Evolutionary conservation across 2,329 filamentous ascomycete genomes (phyloP).

Genomic region (Penicillium sp.): DNA sequence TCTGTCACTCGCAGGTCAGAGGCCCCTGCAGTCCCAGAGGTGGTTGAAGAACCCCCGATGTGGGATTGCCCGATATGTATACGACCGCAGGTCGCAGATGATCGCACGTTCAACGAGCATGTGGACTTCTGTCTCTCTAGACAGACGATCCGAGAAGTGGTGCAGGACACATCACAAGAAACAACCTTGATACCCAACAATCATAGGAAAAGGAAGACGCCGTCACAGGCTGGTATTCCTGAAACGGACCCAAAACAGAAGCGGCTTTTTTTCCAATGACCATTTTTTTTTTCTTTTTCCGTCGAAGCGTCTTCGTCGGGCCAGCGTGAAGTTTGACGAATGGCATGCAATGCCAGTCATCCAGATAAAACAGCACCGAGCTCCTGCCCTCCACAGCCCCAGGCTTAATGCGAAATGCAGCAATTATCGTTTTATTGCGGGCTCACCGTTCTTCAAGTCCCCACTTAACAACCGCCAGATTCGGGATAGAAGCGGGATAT

Average conservation of each 20-base stretch:
- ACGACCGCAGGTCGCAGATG: conserved; percentile 65
- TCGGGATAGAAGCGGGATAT: not conserved
- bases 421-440: conserved; percentile 1
- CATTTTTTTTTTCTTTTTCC: conserved; percentile 1
- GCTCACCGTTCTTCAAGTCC: conserved; percentile 4
- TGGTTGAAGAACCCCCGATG: conserved; percentile 37
- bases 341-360: not conserved
- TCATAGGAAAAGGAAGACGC: conserved; percentile 29
- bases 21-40: conserved; percentile 14
- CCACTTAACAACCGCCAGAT: conserved; percentile 4
- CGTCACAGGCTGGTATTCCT: conserved; percentile 16
- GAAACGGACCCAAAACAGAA: conserved; percentile 26
- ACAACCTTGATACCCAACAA: conserved; percentile 1
- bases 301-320: not conserved
- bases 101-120: conserved; percentile 75
- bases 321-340: not conserved
- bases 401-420: not conserved
- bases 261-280: conserved; percentile 30
- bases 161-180: conserved; percentile 46
- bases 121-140: conserved; percentile 85
- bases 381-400: not conserved
- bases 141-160: conserved; percentile 73
- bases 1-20: conserved; percentile 10
- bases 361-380: not conserved
- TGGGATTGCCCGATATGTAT: conserved; percentile 87